Conservation (phyloP, 306 rosid genomes). For the Inga leiocalycina region DNA sequence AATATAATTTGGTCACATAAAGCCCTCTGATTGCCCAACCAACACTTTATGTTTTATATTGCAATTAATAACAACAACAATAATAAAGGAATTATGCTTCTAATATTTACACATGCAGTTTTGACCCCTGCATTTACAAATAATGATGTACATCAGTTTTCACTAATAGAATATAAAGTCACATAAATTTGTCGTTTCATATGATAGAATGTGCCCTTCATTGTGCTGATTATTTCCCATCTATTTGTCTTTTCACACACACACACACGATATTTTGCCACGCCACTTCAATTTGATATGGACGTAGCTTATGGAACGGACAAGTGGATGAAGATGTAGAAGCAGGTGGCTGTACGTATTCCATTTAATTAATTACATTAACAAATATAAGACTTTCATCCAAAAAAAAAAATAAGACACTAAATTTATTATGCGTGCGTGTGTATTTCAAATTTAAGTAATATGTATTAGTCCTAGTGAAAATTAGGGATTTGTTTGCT, state of each 20-base stretch:
- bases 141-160: not conserved
- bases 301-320: not conserved
- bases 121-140: not conserved
- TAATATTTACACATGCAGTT: not conserved
- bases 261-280: not conserved
- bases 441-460: no score
- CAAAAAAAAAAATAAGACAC: no score
- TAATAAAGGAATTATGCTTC: not conserved
- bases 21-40: not conserved
- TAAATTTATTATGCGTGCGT: no score
- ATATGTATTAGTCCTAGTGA: no score
- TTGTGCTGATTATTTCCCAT: not conserved
- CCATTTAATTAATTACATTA: no score
- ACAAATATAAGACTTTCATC: no score
- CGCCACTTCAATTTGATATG: not conserved
- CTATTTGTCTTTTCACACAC: not conserved
- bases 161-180: not conserved
- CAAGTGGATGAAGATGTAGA: not conserved
- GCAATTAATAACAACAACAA: no score
- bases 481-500: no score
- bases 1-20: not conserved
- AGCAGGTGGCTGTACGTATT: not conserved
- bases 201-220: not conserved
- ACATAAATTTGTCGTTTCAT: not conserved
- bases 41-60: not conserved